Percentiles rank a stretch among this genome's conserved stretches.
Conservation (phyloP, 345 rosid species). For the Clarkia xantiana region DNA sequence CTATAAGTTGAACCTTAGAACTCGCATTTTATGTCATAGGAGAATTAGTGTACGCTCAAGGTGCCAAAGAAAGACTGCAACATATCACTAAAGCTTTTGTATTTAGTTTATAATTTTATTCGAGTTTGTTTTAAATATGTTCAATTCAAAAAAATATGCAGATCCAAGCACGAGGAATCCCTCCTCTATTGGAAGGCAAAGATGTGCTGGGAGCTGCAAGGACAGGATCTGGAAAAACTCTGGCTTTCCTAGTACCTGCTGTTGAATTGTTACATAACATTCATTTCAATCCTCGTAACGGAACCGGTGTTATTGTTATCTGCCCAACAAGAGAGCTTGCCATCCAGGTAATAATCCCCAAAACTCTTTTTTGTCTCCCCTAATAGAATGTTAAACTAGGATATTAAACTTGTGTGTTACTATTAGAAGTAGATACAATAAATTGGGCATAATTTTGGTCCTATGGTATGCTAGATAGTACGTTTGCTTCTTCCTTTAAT, state of each 20-base stretch:
- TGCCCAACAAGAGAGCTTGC: slow-evolving; percentile 99
- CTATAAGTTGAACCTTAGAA: no score
- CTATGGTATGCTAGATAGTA: background rate
- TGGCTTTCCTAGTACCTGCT: slow-evolving; percentile 86
- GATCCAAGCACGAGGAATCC: slow-evolving; percentile 87
- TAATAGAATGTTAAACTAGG: background rate
- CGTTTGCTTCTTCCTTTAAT: background rate
- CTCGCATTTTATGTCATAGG: no score
- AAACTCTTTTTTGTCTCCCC: background rate
- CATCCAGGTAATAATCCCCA: slow-evolving; percentile 48
- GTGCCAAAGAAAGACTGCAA: no score
- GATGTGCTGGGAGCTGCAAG: slow-evolving; percentile 98
- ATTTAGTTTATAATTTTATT: no score
- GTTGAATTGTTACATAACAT: slow-evolving; percentile 64
- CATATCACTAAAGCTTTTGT: no score
- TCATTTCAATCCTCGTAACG: slow-evolving; percentile 60
- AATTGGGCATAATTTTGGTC: no score
- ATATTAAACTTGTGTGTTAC: background rate
- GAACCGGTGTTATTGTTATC: slow-evolving; percentile 75
- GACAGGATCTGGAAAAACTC: slow-evolving; percentile 96
- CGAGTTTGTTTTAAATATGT: background rate
- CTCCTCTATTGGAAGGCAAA: slow-evolving; percentile 63
- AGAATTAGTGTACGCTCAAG: no score
- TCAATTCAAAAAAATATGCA: no score
- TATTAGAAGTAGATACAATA: background rate